Base-by-base conservation (phyloP, 805 yeast species). In the Lipomyces spencermartinsiae region DNA sequence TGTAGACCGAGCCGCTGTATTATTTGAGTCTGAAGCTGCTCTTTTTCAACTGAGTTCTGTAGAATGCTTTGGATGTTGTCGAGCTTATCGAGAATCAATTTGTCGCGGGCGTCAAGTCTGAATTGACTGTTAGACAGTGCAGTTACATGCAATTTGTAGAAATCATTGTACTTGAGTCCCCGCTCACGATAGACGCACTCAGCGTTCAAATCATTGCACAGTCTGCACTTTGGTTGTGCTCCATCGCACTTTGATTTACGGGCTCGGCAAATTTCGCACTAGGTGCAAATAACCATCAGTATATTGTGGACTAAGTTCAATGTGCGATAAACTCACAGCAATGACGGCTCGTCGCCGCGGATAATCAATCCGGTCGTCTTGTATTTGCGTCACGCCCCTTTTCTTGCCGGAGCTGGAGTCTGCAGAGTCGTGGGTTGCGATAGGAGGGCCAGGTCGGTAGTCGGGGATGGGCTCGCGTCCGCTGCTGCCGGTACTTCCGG, bases 221-320 rank as follows among this genome's bases (percentile, higher is more conserved):
- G 25, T 7, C 68, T 34, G 49, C 70, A 67, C 37, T 64, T 64
- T 33, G 69, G 70, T 35, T 67, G 68, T 10, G 37, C 68, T 14
- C 70, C 70, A 43, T 67, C 70, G 39, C 70, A 67, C 55, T 67
- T 67, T 16, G 70, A 62, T 25, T 67, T 67, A 19, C 65, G 58
- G 16, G 68, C 60, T 16, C 69, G 65, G 37, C 70, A 67, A 4
- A 67, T 53, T 16, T 67, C 69, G 39, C 69, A 64, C 70, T 67
- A 16, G 16, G 25, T 16, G 29, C 58, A 9, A 8, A 9, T 55
- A 10, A 25, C 16, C 37, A 22, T 29, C 58, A 22, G 19, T 29
- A 19, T n/a, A 25, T 19, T 16, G 29, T 55, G 29, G n/a, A 33
- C 8, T 31, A 55, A 25, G 29, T 2, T n/a, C 31, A 61, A 46